Conservation (phyloP, 2,329 filamentous ascomycete species). For the Aspergillus niger region DNA sequence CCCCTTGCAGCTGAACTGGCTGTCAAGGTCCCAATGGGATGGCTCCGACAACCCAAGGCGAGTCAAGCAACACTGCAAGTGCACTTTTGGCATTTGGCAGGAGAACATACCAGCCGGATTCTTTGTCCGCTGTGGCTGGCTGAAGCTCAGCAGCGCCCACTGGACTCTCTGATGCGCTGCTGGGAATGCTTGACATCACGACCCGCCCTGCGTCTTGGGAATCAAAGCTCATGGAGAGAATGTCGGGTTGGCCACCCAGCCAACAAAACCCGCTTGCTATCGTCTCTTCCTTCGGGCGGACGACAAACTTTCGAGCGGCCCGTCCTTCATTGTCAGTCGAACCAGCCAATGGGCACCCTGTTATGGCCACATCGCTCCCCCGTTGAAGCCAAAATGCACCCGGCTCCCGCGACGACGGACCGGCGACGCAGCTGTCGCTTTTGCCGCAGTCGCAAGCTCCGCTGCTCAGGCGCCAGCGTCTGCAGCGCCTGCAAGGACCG, state of each 20-base stretch:
- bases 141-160: background rate
- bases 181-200: conserved; percentile 3
- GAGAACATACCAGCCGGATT: background rate
- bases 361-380: background rate
- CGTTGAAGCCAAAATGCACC: background rate
- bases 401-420: background rate
- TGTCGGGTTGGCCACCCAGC: background rate
- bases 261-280: background rate
- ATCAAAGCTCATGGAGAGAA: background rate
- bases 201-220: background rate
- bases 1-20: background rate
- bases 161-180: background rate
- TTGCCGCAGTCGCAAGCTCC: conserved; percentile 1
- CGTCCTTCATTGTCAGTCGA: background rate
- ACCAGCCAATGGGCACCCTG: background rate
- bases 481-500: conserved; percentile 2
- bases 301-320: too few relatives aligned
- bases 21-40: background rate
- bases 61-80: too few relatives aligned
- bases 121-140: background rate
- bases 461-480: background rate
- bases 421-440: conserved; percentile 3
- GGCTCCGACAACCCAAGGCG: background rate
- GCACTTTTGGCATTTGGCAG: background rate
- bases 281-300: background rate